phyloP scores from a whole-genome alignment of 2,329 filamentous ascomycete genomes.

The Elsinoe ampelina region DNA sequence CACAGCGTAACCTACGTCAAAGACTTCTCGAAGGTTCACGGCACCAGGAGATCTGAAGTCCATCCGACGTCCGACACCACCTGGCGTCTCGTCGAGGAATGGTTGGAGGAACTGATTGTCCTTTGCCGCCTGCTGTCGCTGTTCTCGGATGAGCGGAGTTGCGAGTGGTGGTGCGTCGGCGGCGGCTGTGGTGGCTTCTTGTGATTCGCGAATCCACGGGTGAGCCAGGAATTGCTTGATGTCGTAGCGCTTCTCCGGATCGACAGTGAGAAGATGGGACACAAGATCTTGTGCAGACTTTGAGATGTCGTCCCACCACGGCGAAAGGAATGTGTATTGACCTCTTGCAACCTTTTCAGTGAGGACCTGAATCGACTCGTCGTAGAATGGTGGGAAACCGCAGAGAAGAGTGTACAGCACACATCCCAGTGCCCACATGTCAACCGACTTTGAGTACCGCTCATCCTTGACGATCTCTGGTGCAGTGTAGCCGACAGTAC shows the following conservation, averaged over 20 bases:
- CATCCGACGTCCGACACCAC: conserved; percentile 48
- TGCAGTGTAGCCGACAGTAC: conserved; percentile 94
- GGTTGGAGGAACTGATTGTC: conserved; percentile 37
- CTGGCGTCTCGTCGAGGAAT: conserved; percentile 50
- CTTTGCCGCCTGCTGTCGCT: conserved; percentile 36
- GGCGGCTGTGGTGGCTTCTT: conserved; percentile 58
- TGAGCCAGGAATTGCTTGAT: conserved; percentile 91
- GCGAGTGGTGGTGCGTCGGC: conserved; percentile 63
- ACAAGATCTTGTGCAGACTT: conserved; percentile 90
- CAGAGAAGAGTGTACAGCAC: conserved; percentile 95
- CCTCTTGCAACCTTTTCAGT: conserved; percentile 96
- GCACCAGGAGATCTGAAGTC: conserved; percentile 95
- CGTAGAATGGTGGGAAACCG: conserved; percentile 96
- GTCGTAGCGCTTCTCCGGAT: conserved; percentile 88
- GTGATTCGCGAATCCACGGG: conserved; percentile 74
- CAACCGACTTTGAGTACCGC: conserved; percentile 94
- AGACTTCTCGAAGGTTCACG: conserved; percentile 91
- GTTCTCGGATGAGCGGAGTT: conserved; percentile 51
- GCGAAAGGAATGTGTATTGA: conserved; percentile 94
- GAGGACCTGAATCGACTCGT: conserved; percentile 92
- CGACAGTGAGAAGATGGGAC: conserved; percentile 83
- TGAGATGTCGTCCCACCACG: conserved; percentile 99
- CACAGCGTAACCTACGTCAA: conserved; percentile 96
- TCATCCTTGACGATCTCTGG: conserved; percentile 99
- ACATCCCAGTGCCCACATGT: conserved; percentile 98